These are phyloP conservation scores for Neckera pumila DNA, from an alignment of 225 moss, liverwort and hornwort genomes.

Conservation along the genomic window DNA sequence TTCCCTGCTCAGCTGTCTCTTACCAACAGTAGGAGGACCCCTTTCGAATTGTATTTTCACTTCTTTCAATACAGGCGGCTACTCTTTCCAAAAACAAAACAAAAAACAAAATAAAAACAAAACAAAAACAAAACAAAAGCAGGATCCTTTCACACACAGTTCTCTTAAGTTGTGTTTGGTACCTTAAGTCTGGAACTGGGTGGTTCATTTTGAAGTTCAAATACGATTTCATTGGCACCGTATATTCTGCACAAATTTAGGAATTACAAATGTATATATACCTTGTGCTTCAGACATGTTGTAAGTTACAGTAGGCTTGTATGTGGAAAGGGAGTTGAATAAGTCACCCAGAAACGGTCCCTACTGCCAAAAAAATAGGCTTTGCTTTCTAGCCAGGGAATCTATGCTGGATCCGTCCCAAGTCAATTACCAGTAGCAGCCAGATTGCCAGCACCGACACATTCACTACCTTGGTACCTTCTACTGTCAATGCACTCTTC, in stretches of 20 bases:
- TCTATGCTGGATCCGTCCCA: background rate
- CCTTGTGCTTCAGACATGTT: background rate
- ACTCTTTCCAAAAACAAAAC: background rate
- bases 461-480: background rate
- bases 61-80: background rate
- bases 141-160: background rate
- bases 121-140: background rate
- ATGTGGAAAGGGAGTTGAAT: background rate
- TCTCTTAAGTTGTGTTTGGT: no score
- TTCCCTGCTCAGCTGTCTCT: background rate
- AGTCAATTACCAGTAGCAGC: background rate
- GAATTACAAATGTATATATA: no score
- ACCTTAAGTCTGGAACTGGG: no score
- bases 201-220: background rate
- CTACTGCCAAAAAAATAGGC: background rate
- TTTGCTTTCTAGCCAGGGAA: background rate
- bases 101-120: background rate
- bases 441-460: constrained; percentile 10
- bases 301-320: background rate
- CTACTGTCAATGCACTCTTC: background rate
- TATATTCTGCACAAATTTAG: background rate
- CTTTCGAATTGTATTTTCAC: background rate
- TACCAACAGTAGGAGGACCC: background rate
- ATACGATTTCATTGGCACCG: background rate
- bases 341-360: background rate